These are phyloP conservation scores for Botrytis porri DNA, from an alignment of 2,329 filamentous ascomycete species.

Conservation along the genomic window DNA sequence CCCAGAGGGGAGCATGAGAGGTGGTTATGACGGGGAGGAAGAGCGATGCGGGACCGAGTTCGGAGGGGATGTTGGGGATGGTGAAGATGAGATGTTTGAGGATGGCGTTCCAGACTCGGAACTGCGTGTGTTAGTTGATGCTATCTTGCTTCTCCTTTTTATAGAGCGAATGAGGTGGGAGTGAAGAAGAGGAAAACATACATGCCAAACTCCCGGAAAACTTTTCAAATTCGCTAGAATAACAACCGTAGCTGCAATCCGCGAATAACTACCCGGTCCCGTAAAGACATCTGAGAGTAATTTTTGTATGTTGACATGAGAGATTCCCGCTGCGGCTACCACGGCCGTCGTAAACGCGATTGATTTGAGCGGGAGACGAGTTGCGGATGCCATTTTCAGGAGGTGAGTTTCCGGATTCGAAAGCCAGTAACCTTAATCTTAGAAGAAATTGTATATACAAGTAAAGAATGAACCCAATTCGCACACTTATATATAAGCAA, in stretches of 20 bases:
- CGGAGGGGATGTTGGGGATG: constrained; percentile 39
- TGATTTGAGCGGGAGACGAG: constrained; percentile 33
- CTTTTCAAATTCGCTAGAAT: constrained; percentile 55
- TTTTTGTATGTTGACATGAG: constrained; percentile 28
- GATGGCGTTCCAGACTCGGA: constrained; percentile 48
- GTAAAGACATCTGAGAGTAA: constrained; percentile 31
- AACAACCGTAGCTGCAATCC: constrained; percentile 39
- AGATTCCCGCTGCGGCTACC: constrained; percentile 27
- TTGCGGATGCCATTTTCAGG: constrained; percentile 36
- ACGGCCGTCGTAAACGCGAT: constrained; percentile 30
- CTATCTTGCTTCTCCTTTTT: not conserved
- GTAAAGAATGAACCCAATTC: not conserved
- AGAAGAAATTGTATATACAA: not conserved
- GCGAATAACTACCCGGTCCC: constrained; percentile 36
- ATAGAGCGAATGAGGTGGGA: not conserved
- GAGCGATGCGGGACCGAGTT: constrained; percentile 42
- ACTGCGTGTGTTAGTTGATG: constrained; percentile 34
- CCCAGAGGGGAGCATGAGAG: constrained; percentile 57
- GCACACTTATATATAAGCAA: not conserved
- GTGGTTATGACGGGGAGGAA: constrained; percentile 61
- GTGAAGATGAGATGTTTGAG: constrained; percentile 45
- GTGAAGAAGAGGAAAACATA: constrained; percentile 38
- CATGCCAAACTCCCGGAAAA: constrained; percentile 58
- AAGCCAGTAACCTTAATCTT: not conserved
- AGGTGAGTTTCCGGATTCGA: not conserved